Percentiles rank a stretch among this genome's conserved stretches.
These are phyloP conservation scores for Podaxis sp. DNA, from an alignment of 768 basidiomycete species.

Conservation along the genomic window DNA sequence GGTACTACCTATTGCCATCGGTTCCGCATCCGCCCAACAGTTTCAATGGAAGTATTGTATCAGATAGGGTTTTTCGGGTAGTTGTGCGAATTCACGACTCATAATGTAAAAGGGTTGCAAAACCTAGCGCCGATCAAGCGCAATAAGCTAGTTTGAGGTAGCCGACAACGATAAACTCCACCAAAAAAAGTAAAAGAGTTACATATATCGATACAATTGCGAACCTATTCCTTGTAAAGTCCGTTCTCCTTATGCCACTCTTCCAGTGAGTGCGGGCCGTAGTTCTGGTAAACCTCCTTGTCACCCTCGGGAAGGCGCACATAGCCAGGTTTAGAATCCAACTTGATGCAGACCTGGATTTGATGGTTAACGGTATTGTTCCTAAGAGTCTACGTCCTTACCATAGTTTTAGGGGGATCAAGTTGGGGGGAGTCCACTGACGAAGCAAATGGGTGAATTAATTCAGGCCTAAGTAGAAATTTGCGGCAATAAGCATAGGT, in stretches of 20 bases:
- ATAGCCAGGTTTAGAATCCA: constrained; percentile 54
- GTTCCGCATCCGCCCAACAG: neutral
- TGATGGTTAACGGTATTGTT: neutral
- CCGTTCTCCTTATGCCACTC: constrained; percentile 58
- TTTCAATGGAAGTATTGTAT: too few species aligned
- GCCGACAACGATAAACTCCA: too few species aligned
- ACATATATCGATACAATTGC: too few species aligned
- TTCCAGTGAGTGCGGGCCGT: constrained; percentile 49
- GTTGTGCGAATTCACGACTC: too few species aligned
- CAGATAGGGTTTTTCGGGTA: too few species aligned
- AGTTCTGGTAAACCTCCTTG: constrained; percentile 46
- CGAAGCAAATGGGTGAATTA: constrained; percentile 68
- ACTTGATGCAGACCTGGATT: constrained; percentile 43
- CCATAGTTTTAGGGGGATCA: constrained; percentile 49
- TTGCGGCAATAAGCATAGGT: neutral
- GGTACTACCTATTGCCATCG: neutral
- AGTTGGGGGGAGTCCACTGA: constrained; percentile 64
- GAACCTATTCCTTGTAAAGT: constrained; percentile 32
- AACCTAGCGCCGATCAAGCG: too few species aligned
- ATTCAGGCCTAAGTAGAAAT: constrained; percentile 48
- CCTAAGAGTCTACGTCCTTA: constrained; percentile 23
- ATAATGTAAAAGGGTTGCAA: too few species aligned
- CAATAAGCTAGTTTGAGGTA: too few species aligned
- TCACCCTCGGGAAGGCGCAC: constrained; percentile 63
- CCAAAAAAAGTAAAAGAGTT: too few species aligned